Percentiles rank a stretch among this genome's conserved stretches.
phyloP scores from a whole-genome alignment of 495 filamentous ascomycete genomes.

The Penicillium turbatum region DNA sequence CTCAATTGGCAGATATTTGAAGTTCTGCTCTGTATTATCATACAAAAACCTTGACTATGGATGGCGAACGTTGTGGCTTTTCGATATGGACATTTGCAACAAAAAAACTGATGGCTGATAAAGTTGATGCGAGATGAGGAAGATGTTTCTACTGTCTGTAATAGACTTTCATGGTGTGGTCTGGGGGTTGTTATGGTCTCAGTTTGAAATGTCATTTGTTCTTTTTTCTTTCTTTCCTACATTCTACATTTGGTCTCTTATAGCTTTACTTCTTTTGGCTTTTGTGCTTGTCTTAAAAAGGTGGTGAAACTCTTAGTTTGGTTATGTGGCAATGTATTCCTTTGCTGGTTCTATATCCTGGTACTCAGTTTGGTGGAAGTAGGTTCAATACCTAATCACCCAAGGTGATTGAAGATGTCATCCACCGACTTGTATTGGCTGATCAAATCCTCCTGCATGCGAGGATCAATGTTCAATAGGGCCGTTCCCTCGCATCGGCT shows the following conservation, averaged over 20 bases:
- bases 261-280: background rate
- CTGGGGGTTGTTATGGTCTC: background rate
- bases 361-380: background rate
- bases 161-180: background rate
- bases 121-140: background rate
- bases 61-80: background rate
- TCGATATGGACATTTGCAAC: background rate
- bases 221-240: too few species aligned
- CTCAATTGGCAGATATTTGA: conserved; percentile 10
- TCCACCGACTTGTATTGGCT: too few species aligned
- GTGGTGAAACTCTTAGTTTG: background rate
- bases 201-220: background rate
- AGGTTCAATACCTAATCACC: too few species aligned
- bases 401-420: too few species aligned
- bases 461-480: too few species aligned
- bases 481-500: too few species aligned
- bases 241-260: background rate
- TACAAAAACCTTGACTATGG: conserved; percentile 16
- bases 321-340: conserved; percentile 10
- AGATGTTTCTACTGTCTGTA: background rate
- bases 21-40: conserved; percentile 31
- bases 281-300: conserved; percentile 5
- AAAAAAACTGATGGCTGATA: background rate
- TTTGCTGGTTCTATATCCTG: conserved; percentile 2
- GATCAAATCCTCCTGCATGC: too few species aligned